phyloP scores from a whole-genome alignment of 192 early-diverging fungal species.

The Coemansia sp. region DNA sequence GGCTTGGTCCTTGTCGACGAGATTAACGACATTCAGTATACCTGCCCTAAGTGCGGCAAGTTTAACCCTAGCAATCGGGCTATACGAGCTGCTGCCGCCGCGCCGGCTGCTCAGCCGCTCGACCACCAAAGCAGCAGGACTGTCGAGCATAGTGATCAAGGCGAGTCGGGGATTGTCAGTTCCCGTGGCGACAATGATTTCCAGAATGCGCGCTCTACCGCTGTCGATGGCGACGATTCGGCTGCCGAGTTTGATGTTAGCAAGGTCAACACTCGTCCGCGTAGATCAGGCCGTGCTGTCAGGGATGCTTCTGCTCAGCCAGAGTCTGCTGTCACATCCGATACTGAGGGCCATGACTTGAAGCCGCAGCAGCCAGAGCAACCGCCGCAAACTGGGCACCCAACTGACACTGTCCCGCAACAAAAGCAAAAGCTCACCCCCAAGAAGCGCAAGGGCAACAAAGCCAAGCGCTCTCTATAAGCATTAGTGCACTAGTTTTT shows the following conservation, averaged over 20 bases:
- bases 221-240: background rate
- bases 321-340: background rate
- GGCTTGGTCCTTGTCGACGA: conserved; percentile 82
- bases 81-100: conserved; percentile 13
- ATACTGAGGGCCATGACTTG: background rate
- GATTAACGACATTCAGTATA: conserved; percentile 66
- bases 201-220: background rate
- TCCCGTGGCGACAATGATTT: background rate
- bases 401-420: background rate
- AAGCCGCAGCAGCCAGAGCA: background rate
- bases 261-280: background rate
- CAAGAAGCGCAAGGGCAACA: conserved; percentile 14
- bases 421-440: conserved; percentile 9
- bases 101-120: conserved; percentile 10
- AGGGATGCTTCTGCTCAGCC: background rate
- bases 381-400: background rate
- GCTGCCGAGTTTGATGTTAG: background rate
- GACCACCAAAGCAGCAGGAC: background rate
- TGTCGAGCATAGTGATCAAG: background rate
- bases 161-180: background rate
- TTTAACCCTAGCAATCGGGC: conserved; percentile 48
- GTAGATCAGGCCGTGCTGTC: background rate
- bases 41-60: conserved; percentile 54
- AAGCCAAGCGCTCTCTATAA: conserved; percentile 16
- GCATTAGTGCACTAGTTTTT: background rate